Percentiles rank a stretch among this genome's conserved stretches.
These are phyloP conservation scores for Saccharomycopsis sp. DNA, from an alignment of 805 yeast genomes.

Conservation along the genomic window DNA sequence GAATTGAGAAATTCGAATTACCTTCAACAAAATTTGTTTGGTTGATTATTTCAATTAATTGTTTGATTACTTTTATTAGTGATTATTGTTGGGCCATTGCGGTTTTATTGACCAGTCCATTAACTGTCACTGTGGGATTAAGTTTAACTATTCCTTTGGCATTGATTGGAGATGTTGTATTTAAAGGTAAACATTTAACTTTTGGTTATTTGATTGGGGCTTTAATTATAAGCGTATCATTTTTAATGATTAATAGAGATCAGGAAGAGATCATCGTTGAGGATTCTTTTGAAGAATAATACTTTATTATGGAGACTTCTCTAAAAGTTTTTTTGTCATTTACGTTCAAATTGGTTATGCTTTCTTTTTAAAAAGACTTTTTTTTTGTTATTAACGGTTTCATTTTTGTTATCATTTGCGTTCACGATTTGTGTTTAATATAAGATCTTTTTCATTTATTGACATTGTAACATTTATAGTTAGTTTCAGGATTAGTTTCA, in stretches of 20 bases:
- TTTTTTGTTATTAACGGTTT: not conserved
- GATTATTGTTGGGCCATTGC: conserved; percentile 97
- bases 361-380: not conserved
- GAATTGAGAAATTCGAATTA: conserved; percentile 60
- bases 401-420: too few species aligned
- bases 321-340: not conserved
- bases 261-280: too few species aligned
- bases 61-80: conserved; percentile 69
- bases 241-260: conserved; percentile 70
- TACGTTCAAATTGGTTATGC: not conserved
- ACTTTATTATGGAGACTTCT: not conserved
- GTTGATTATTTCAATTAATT: conserved; percentile 50
- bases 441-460: too few species aligned
- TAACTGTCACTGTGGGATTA: conserved; percentile 91
- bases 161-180: conserved; percentile 77
- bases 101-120: conserved; percentile 83
- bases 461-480: too few species aligned
- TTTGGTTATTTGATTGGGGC: conserved; percentile 72
- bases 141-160: conserved; percentile 92
- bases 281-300: too few species aligned
- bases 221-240: conserved; percentile 64
- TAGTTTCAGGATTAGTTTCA: too few species aligned
- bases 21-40: conserved; percentile 36
- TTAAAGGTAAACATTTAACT: conserved; percentile 55
- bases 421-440: too few species aligned